phyloP scores from a whole-genome alignment of 1,284 basidiomycete genomes.

The Takashimella tepidaria region DNA sequence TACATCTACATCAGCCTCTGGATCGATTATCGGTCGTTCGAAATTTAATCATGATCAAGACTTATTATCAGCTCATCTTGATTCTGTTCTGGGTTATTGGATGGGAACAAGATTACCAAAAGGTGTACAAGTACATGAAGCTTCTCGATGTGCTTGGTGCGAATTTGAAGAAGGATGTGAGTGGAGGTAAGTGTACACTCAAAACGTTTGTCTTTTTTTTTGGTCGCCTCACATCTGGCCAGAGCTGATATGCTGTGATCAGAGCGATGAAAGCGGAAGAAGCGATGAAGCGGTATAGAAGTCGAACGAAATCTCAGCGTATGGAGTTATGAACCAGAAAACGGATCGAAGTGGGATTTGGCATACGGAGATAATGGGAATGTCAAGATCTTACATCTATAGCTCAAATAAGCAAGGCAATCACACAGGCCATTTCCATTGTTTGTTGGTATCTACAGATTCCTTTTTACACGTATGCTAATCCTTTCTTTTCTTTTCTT shows the following conservation, averaged over 20 bases:
- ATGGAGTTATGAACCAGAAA: too few species aligned
- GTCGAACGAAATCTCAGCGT: background rate
- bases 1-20: slow-evolving; percentile 14
- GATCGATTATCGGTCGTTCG: slow-evolving; percentile 62
- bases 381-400: too few species aligned
- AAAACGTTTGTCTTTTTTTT: background rate
- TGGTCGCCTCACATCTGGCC: background rate
- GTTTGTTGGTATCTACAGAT: too few species aligned
- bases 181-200: slow-evolving; percentile 66
- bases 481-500: too few species aligned
- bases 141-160: slow-evolving; percentile 69
- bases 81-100: slow-evolving; percentile 66
- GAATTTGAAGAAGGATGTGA: slow-evolving; percentile 75
- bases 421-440: background rate
- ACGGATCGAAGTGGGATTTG: too few species aligned
- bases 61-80: slow-evolving; percentile 58
- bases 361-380: too few species aligned
- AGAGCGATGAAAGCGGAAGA: slow-evolving; percentile 30
- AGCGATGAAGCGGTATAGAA: slow-evolving; percentile 9
- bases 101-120: slow-evolving; percentile 59
- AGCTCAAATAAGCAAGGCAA: too few species aligned
- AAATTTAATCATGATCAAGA: slow-evolving; percentile 57
- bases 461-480: too few species aligned
- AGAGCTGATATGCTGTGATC: slow-evolving; percentile 3
- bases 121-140: slow-evolving; percentile 62